Base-by-base conservation (phyloP, 2,329 filamentous ascomycete species). In the Aspergillus sergii region DNA sequence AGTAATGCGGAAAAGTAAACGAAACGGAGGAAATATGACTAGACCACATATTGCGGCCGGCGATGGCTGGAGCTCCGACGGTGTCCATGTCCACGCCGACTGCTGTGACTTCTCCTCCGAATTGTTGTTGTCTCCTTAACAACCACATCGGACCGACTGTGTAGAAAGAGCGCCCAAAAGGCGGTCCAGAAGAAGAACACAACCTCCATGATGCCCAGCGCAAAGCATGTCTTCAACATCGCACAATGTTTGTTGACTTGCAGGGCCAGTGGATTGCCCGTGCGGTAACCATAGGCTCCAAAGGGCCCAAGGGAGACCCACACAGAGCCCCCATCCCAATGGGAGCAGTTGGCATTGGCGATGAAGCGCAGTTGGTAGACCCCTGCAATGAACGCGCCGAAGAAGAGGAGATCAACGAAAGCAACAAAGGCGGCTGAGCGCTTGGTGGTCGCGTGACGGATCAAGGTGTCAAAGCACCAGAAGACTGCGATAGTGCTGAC, bases 211-310 rank as follows among this genome's bases (percentile, higher is more conserved):
- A 98, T 97, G 56, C 87, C 93, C 69, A 97, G 89, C 3, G 93
- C 94, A 80, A 93, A 98, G 69, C 84, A 86, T 1, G 94, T 91
- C 86, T 97, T 98, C 73, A 97, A 87, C 92, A 97, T 95, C 57
- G 90, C 87, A 80, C 94, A 98, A 6, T 88, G 87, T 84, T 94
- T 94, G 78, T 92, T 84, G 43, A 89, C 78, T 59, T 84, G 78
- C 46, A 89, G 73, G 48, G 83, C 77, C 63, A 87, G 80, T 10
- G 72, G 72, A 61, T 79, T 84, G 58, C 79, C 79, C 55, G 83
- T 83, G 39, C 78, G 69, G 9, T 70, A 66, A 16, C 82, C 82
- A 50, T 86, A 86, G 66, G 79, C 82, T 34, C 87, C 85, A 65
- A 92, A 86, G 14, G 85, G 81, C 14, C 90, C 90, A 50, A 93